A percentile compares a stretch with the other conserved stretches of the same genome.
Conservation (phyloP, 1,284 basidiomycete genomes). For the Sanghuangporus baumii region DNA sequence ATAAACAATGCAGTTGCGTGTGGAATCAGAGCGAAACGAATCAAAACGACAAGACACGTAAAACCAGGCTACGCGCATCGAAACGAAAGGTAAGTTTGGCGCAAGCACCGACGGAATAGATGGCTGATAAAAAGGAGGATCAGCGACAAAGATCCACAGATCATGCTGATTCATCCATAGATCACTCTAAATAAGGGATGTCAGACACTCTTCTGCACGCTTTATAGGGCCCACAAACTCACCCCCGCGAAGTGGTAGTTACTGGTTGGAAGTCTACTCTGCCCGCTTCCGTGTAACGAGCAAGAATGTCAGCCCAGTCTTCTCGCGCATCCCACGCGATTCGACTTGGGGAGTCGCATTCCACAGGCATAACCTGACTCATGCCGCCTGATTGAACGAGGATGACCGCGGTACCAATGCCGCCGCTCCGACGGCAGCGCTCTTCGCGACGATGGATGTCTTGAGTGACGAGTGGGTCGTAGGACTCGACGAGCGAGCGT, state of each 20-base stretch:
- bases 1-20: not conserved
- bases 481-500: conserved; percentile 53
- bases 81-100: not conserved
- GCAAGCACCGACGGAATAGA: not conserved
- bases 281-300: conserved; percentile 66
- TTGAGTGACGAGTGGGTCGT: conserved; percentile 63
- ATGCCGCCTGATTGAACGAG: conserved; percentile 68
- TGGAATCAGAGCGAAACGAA: not conserved
- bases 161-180: conserved; percentile 29
- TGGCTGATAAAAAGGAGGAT: not conserved
- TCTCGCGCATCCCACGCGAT: conserved; percentile 68
- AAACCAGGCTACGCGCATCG: not conserved
- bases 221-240: conserved; percentile 27
- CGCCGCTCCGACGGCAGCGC: conserved; percentile 62
- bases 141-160: not conserved
- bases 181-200: conserved; percentile 27
- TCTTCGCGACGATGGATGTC: conserved; percentile 75
- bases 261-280: conserved; percentile 73
- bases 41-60: not conserved
- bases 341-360: conserved; percentile 66
- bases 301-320: conserved; percentile 63
- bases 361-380: conserved; percentile 77
- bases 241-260: conserved; percentile 68
- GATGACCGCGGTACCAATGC: conserved; percentile 66
- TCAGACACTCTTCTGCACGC: conserved; percentile 13